Evolutionary conservation across 208 protist species (phyloP).

Genomic region (Tritrichomonas musculus): DNA sequence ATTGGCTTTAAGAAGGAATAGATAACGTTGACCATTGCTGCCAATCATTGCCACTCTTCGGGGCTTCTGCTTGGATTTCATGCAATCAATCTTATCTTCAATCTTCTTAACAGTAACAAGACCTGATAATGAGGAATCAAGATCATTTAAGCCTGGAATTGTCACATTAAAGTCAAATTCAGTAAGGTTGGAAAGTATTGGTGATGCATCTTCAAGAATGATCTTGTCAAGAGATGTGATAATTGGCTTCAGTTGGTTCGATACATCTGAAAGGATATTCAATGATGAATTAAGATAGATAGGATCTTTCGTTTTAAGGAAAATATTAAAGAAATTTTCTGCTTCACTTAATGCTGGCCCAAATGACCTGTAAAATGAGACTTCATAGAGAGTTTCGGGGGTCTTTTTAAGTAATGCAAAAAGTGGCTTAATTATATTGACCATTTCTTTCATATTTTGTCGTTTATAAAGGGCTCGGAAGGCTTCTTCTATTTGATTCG

Average conservation of each 20-base stretch:
- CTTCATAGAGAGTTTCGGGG: not conserved
- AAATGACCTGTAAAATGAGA: not conserved
- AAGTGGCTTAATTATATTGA: not conserved
- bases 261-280: not conserved
- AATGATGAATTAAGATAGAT: not conserved
- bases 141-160: not conserved
- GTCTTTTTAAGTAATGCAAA: not conserved
- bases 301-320: too few species aligned
- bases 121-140: not conserved
- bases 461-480: not conserved
- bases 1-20: constrained; percentile 24
- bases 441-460: not conserved
- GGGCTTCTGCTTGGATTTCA: not conserved
- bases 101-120: not conserved
- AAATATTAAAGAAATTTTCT: not conserved
- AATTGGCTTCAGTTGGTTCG: not conserved
- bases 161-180: not conserved
- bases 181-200: not conserved
- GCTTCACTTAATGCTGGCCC: not conserved
- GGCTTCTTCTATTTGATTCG: not conserved
- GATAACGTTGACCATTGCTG: not conserved
- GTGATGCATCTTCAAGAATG: not conserved
- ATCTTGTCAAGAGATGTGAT: not conserved
- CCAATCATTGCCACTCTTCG: not conserved
- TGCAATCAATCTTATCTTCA: not conserved